Conservation (phyloP, 495 filamentous ascomycete species). For the Penicillium coffeae region DNA sequence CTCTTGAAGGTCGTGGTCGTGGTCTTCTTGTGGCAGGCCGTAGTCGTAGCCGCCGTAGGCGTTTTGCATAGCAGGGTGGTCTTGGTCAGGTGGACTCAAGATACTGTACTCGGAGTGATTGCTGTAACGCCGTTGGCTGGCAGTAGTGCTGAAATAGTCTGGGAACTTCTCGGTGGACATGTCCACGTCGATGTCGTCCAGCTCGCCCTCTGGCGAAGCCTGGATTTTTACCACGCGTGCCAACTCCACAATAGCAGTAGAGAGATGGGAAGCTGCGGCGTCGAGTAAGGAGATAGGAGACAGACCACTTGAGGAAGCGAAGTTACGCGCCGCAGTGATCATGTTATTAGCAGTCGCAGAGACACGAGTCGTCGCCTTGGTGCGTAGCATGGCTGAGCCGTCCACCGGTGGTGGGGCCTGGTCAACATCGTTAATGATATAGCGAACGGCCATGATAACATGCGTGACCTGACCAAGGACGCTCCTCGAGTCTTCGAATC, state of each 20-base stretch:
- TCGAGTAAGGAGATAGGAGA: constrained; percentile 92
- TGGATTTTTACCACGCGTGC: constrained; percentile 79
- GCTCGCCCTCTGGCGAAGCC: constrained; percentile 64
- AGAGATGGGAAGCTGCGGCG: constrained; percentile 90
- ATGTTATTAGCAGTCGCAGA: constrained; percentile 92
- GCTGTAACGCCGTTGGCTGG: constrained; percentile 45
- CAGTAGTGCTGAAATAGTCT: constrained; percentile 46
- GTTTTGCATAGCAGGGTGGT: constrained; percentile 29
- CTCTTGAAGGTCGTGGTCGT: constrained; percentile 64
- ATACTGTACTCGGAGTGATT: constrained; percentile 52
- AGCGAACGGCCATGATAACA: constrained; percentile 73
- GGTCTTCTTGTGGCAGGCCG: constrained; percentile 40
- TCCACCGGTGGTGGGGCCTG: constrained; percentile 44
- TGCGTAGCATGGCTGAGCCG: constrained; percentile 39
- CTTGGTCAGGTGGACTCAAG: constrained; percentile 43
- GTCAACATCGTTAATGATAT: constrained; percentile 75
- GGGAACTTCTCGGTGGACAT: constrained; percentile 43
- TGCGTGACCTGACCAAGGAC: constrained; percentile 77
- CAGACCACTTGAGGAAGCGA: constrained; percentile 73
- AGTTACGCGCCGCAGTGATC: constrained; percentile 91
- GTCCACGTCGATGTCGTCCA: constrained; percentile 62
- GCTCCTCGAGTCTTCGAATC: constrained; percentile 63
- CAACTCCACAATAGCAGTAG: constrained; percentile 78
- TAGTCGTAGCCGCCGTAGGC: constrained; percentile 31
- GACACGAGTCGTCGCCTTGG: constrained; percentile 71